phyloP scores from a whole-genome alignment of 257 asterid genomes.

The Coffea canephora region DNA sequence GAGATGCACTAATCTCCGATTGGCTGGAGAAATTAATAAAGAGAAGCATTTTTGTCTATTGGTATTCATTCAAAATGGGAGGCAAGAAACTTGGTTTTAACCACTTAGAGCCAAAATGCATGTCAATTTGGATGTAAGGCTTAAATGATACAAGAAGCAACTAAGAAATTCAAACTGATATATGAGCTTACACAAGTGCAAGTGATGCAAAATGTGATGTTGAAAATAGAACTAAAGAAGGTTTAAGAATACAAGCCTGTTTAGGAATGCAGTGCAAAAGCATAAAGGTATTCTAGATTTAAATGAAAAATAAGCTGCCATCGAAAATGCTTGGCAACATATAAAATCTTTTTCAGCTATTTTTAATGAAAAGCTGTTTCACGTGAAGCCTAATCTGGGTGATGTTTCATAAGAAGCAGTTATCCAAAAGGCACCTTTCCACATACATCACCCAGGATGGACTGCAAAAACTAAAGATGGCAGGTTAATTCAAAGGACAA shows the following conservation, averaged over 20 bases:
- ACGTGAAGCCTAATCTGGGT: background rate
- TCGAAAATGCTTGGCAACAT: background rate
- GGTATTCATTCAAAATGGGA: background rate
- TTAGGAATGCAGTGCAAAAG: background rate
- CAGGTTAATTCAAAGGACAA: background rate
- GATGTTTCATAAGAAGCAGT: background rate
- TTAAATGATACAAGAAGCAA: background rate
- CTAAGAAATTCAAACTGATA: background rate
- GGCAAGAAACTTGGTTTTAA: background rate
- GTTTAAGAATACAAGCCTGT: background rate
- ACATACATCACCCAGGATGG: background rate
- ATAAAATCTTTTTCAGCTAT: background rate
- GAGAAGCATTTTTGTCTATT: background rate
- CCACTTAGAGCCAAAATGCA: background rate
- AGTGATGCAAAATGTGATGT: background rate
- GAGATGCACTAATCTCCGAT: background rate
- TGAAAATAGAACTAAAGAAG: background rate
- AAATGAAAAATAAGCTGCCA: background rate
- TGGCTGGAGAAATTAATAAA: background rate
- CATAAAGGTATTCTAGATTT: background rate
- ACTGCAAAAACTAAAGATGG: background rate
- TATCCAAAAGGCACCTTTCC: background rate
- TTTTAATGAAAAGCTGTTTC: background rate
- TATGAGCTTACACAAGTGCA: background rate
- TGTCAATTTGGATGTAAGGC: background rate